Conservation (phyloP, 2,329 filamentous ascomycete genomes). For the Plenodomus biglobosus region DNA sequence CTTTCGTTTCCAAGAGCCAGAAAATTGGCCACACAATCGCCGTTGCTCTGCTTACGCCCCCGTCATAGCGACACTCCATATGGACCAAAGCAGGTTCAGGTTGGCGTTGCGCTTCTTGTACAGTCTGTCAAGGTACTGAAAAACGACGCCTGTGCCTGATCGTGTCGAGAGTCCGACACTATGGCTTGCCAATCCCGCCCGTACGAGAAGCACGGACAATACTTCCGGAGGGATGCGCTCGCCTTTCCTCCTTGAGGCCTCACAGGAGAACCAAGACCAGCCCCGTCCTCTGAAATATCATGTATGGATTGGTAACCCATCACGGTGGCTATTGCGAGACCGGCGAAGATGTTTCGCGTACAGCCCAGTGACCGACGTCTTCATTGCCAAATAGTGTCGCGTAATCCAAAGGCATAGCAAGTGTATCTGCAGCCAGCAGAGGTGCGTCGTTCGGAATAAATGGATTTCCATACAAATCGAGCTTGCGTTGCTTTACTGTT, state of each 20-base stretch:
- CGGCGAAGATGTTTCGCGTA: not conserved
- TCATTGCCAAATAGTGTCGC: not conserved
- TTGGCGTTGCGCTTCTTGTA: not conserved
- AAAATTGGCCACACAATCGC: conserved; percentile 4
- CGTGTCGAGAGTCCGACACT: conserved; percentile 7
- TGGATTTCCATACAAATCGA: not conserved
- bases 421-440: not conserved
- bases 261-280: conserved; percentile 6
- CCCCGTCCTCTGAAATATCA: conserved; percentile 1
- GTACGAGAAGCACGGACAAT: conserved; percentile 2
- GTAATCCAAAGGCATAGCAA: not conserved
- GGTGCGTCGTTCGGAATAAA: not conserved
- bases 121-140: not conserved
- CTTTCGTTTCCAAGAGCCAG: conserved; percentile 6
- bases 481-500: not conserved
- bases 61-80: conserved; percentile 4
- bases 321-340: not conserved
- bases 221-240: not conserved
- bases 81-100: not conserved
- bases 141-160: not conserved
- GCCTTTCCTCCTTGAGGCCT: conserved; percentile 9
- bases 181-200: conserved; percentile 7
- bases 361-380: not conserved
- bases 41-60: not conserved
- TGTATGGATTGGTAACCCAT: not conserved